Evolutionary conservation across 148 eudicot species (phyloP).

Genomic region (Linanthus parryae): DNA sequence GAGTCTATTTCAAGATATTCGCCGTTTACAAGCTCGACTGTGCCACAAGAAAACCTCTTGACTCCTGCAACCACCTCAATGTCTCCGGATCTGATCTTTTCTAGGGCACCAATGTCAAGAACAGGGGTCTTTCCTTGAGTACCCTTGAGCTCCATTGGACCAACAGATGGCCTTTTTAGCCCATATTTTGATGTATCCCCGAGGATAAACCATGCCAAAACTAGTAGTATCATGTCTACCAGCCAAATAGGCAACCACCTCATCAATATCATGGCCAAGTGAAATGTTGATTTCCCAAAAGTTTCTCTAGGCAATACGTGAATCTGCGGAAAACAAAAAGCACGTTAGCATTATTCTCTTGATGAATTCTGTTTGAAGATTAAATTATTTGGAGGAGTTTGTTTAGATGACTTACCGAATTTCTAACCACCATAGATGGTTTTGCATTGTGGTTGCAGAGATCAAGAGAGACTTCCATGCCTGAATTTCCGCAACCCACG

Average conservation of each 20-base stretch:
- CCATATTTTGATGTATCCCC: conserved; percentile 21
- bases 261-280: conserved; percentile 19
- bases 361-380: background rate
- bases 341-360: background rate
- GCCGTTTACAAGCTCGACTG: conserved; percentile 28
- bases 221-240: conserved; percentile 19
- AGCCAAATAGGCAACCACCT: conserved; percentile 29
- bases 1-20: conserved; percentile 22
- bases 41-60: conserved; percentile 12
- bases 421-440: background rate
- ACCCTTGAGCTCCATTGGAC: conserved; percentile 29
- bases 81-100: conserved; percentile 19
- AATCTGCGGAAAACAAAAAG: conserved; percentile 16
- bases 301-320: conserved; percentile 32
- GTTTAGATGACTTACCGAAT: background rate
- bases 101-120: conserved; percentile 29
- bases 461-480: background rate
- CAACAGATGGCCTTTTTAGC: conserved; percentile 19
- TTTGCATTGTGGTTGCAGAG: background rate
- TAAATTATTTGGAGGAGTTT: background rate
- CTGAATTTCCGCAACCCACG: background rate
- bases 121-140: conserved; percentile 29
- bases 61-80: conserved; percentile 29
- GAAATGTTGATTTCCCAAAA: conserved; percentile 28
- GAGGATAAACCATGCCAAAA: conserved; percentile 24